Conservation (phyloP, 2,329 filamentous ascomycete genomes). For the Colletotrichum euphorbiae region DNA sequence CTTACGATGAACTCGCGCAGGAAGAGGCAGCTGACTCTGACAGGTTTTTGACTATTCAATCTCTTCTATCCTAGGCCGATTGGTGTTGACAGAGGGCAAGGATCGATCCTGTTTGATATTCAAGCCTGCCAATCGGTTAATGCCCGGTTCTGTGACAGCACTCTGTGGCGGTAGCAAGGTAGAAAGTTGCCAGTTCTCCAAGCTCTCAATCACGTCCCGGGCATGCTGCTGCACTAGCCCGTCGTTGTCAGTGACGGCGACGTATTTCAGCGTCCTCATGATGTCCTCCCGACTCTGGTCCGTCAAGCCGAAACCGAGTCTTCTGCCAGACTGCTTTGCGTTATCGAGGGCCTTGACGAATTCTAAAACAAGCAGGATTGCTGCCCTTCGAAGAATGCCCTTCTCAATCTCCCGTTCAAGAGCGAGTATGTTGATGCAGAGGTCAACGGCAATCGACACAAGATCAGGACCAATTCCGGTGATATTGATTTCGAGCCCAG, state of each 20-base stretch:
- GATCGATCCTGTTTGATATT: constrained; percentile 30
- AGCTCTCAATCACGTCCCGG: constrained; percentile 72
- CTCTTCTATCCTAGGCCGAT: constrained; percentile 66
- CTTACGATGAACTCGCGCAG: not conserved
- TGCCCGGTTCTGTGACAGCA: not conserved
- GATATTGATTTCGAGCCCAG: constrained; percentile 70
- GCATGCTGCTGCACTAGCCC: constrained; percentile 76
- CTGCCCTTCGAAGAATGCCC: constrained; percentile 74
- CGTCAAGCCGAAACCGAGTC: constrained; percentile 65
- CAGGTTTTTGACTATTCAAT: constrained; percentile 59
- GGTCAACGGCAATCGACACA: constrained; percentile 69
- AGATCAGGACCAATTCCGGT: constrained; percentile 64
- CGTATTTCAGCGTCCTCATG: constrained; percentile 70
- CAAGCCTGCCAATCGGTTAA: constrained; percentile 29
- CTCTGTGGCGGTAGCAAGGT: constrained; percentile 54
- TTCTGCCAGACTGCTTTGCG: constrained; percentile 59
- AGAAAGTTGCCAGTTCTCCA: constrained; percentile 71
- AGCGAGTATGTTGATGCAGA: constrained; percentile 71
- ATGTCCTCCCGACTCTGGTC: constrained; percentile 70
- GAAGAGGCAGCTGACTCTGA: not conserved
- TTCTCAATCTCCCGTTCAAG: constrained; percentile 71
- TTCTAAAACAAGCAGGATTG: constrained; percentile 71
- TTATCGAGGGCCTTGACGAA: constrained; percentile 71
- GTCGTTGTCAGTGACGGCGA: constrained; percentile 74
- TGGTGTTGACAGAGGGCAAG: constrained; percentile 23